Evolutionary conservation across 2,329 filamentous ascomycete genomes (phyloP), one percentile per base, ranked within the genome.

Genomic region (Ceratocystis cubensis): DNA sequence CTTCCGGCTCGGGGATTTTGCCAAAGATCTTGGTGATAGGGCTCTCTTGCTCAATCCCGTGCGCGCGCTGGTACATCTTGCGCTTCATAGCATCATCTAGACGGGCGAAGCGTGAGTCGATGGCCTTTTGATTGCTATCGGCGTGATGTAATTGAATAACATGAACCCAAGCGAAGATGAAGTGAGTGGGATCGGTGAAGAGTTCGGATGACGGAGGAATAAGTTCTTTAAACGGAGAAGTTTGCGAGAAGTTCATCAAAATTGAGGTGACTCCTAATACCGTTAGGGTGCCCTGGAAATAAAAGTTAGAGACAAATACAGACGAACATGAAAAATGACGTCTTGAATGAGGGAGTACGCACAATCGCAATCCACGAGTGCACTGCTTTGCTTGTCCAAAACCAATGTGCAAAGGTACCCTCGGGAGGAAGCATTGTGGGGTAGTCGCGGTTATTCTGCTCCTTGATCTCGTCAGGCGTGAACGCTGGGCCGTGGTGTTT

Each of bases 51-150:
- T 91, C 87, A 72, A 96, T 75, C 8, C 91, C 91, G 79, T 96
- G 91, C 69, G 88, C 90, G 76, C 90, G 87, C 72, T 92, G 85
- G 77, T 91, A 99, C 75, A 89, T 86, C 69, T 84, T 84, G 72
- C 93, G 83, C 84, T 96, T 96, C 75, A 87, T 83, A 33, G 94
- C 87, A 77, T 99, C 94, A 71, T 96, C 91, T 66, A 91, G 81
- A 70, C 85, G 86, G 73, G 82, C 82, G 72, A 84, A 83, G 66
- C 92, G 83, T 77, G 85, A 85, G 75, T 92, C 89, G 64, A 82
- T 80, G 33, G 88, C 88, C 73, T 85, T 78, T 70, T 82, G 79
- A 37, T 85, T 87, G 70, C 84, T 83, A 75, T 92, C 87, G 71
- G 85, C 82, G 70, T 88, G 83, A 73, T 95, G 88, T 78, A 96